A percentile compares a stretch with the other conserved stretches of the same genome.
Evolutionary conservation across 2,329 filamentous ascomycete genomes (phyloP).

Genomic region (Trichoderma sp.): DNA sequence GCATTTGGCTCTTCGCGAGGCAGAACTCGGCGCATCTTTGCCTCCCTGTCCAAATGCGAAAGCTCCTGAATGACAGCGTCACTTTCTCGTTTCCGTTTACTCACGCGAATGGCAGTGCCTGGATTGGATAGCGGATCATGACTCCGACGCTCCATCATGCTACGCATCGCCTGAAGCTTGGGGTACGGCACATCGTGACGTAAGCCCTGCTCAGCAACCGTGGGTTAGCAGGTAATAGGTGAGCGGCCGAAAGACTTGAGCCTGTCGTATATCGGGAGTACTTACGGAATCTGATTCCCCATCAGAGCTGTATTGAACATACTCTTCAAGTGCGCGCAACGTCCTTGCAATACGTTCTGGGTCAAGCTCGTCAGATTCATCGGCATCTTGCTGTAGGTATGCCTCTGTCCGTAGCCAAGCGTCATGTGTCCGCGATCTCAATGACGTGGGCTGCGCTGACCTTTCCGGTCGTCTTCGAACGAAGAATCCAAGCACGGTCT

Average conservation of each 20-base stretch:
- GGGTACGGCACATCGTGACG: not conserved
- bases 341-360: not conserved
- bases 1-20: not conserved
- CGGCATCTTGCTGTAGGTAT: not conserved
- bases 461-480: not conserved
- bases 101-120: not conserved
- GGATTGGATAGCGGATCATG: not conserved
- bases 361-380: not conserved
- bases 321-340: not conserved
- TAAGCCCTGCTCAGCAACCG: not conserved
- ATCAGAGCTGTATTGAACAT: not conserved
- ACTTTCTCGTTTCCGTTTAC: conserved; percentile 2
- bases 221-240: not conserved
- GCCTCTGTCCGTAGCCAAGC: conserved; percentile 1
- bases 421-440: not conserved
- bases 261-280: not conserved
- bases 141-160: not conserved
- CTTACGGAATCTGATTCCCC: not conserved
- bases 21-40: not conserved
- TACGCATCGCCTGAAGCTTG: conserved; percentile 3
- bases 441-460: not conserved
- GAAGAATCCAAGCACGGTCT: not conserved
- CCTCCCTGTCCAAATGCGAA: not conserved
- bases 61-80: not conserved
- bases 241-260: not conserved